Evolutionary conservation across 78 protist genomes (phyloP), one percentile per base, ranked within the genome.

Genomic region (Dictyostelium citrinum): DNA sequence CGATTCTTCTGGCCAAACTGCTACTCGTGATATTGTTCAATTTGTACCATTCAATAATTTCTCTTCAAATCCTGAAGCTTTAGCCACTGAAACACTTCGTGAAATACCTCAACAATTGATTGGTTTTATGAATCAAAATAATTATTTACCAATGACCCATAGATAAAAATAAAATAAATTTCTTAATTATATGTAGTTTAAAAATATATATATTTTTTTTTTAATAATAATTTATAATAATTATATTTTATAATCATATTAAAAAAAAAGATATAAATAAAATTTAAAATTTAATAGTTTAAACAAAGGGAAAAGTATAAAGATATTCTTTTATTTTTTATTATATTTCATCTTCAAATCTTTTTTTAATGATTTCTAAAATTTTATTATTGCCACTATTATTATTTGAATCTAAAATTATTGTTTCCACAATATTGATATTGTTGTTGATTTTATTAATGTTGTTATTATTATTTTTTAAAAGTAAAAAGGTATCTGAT

Each of bases 31-130:
- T 55, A 55, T 55, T 27, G 98, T 97, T 22, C 97, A 96, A 85
- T 91, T 96, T 61, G 98, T 97, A 29, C 97, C 97, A 39, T 88
- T 96, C 78, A 27, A 37, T 9, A 81, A 84, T 29, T 41, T 29
- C 55, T 43, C 74, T 16, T 0, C 58, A n/a, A 3, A 45, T n/a
- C 60, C 45, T 5, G 24, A 41, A 8, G 35, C n/a, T 37, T 24
- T 95, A 29, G 95, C 97, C n/a, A 29, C 35, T 3, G 93, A 81
- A 84, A 84, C 90, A 7, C 82, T 95, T 2, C 76, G 55, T 17
- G 97, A 95, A 61, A 68, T 95, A 27, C 97, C 97, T 24, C 33
- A 22, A 3, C 95, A 90, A 77, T 43, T 90, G 3, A 16, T 60
- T 9, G 22, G 58, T 22, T 75, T 46, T 71, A 75, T 72, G 61